Base-by-base conservation (phyloP, 257 asterid genomes). In the Nicotiana paniculata region DNA sequence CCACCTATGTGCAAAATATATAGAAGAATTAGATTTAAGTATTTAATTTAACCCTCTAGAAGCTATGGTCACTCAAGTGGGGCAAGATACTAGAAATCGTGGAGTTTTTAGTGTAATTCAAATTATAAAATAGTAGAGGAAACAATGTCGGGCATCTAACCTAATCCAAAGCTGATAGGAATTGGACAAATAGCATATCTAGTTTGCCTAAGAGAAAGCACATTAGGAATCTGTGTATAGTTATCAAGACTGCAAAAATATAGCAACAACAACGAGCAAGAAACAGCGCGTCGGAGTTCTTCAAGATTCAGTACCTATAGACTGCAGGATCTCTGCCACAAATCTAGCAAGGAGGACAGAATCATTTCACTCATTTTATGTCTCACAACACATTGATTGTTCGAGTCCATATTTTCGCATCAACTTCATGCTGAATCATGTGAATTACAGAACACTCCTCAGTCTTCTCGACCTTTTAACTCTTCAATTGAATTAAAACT, bases 1-100 rank as follows among this genome's bases (percentile, higher is more conserved):
- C 86, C 89, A 75, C 91, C 99, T 94, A 83, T 63, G 70, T 82
- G 80, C 86, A 80, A 83, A 88, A 82, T 16, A 59, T 21, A n/a
- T 21, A 66, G 81, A 51, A 80, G 75, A 83, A 72, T 81, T 28
- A 82, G 58, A 77, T 81, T 81, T 83, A 43, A 81, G 69, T 39
- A 65, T 51, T 48, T 76, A 51, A 65, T 65, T 15, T 65, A 62
- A 62, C 67, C 32, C 67, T 62, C 67, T 62, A 21, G 67, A 62
- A 24, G 7, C 24, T 3, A 9, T 62, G 32, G 67, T 62, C 17
- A 62, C 67, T 62, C 28, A 62, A 24, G 67, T 24, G 35, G 67
- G 7, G 3, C 67, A 63, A 63, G 17, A 61, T 24, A 61, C 37
- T 11, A n/a, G 32, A 61, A n/a, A 61, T 61, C 24, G 37, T 11